These are phyloP conservation scores for Termitomyces sp. DNA, from an alignment of 768 basidiomycete genomes.

Conservation along the genomic window DNA sequence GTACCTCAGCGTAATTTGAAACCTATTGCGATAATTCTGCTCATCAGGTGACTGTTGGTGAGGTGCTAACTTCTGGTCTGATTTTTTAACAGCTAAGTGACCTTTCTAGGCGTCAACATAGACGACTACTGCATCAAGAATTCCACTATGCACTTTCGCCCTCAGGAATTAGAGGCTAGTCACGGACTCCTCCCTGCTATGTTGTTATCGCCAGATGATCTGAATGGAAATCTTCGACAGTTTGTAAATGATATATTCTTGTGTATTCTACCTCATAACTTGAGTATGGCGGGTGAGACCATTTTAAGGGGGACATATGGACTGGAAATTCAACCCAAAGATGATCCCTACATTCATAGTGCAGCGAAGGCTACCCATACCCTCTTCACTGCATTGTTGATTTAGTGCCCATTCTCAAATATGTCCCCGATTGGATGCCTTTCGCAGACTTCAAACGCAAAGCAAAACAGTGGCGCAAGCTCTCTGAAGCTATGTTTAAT, in stretches of 20 bases:
- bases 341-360: conserved; percentile 29
- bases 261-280: not conserved
- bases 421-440: conserved; percentile 31
- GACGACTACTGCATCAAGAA: conserved; percentile 17
- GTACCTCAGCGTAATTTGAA: not conserved
- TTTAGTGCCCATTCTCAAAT: conserved; percentile 20
- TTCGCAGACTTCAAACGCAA: conserved; percentile 27
- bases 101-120: conserved; percentile 18
- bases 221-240: conserved; percentile 11
- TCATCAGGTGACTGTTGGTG: conserved; percentile 9
- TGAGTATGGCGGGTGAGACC: conserved; percentile 19
- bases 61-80: not conserved
- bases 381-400: conserved; percentile 27
- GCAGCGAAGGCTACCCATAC: conserved; percentile 24
- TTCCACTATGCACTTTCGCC: conserved; percentile 18
- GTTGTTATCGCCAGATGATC: conserved; percentile 14
- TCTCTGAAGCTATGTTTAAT: conserved; percentile 14
- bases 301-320: conserved; percentile 29
- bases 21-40: no score
- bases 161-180: conserved; percentile 15
- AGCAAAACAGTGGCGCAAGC: conserved; percentile 21
- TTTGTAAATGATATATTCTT: not conserved
- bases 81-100: not conserved
- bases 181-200: conserved; percentile 18
- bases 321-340: conserved; percentile 18